Evolutionary conservation across 23 red algal species (phyloP), one percentile per base, ranked within the genome.

Genomic region (Gracilaria caudata): DNA sequence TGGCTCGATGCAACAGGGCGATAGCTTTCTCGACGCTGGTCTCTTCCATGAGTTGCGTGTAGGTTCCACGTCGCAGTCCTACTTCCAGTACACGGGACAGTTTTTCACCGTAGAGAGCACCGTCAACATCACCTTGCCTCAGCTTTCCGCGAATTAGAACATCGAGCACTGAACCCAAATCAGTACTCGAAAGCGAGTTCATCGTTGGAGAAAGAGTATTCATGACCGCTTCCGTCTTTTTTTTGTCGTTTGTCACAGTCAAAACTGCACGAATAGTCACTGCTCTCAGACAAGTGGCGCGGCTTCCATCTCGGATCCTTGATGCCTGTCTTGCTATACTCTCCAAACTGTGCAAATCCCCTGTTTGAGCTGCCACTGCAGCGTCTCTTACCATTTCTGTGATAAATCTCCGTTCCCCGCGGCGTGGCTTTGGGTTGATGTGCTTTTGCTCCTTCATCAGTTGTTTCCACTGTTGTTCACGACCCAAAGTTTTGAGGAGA

Each of bases 1-100:
- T 32, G 29, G 84, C 84, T 14, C 84, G 72, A 51, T 89, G 84
- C 20, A 89, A 79, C n/a, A 89, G 49, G 9, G 53, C 84, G 20
- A 89, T 45, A 13, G 56, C 71, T 20, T 77, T 47, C 43, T 89
- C 84, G 10, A 89, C 54, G 21, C 47, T 80, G 11, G n/a, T 66
- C 51, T 35, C 41, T 49, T 79, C 72, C 3, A 89, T 89, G 1
- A 89, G 49, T 21, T 47, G 43, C 24, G 71, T 77, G 39, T 89
- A 89, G 4, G 84, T 89, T 2, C 84, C 84, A 23, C 84, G 68
- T 49, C 84, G 51, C 25, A 89, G 66, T 53, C 72, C 57, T 17
- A 78, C 56, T 30, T 89, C 70, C n/a, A 89, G 40, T 20, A 78
- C 33, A 38, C 84, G 84, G 20, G 72, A 59, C 36, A 89, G 33